A percentile compares a stretch with the other conserved stretches of the same genome.
phyloP scores from a whole-genome alignment of 768 basidiomycete species.

The Neoboletus magnificus region DNA sequence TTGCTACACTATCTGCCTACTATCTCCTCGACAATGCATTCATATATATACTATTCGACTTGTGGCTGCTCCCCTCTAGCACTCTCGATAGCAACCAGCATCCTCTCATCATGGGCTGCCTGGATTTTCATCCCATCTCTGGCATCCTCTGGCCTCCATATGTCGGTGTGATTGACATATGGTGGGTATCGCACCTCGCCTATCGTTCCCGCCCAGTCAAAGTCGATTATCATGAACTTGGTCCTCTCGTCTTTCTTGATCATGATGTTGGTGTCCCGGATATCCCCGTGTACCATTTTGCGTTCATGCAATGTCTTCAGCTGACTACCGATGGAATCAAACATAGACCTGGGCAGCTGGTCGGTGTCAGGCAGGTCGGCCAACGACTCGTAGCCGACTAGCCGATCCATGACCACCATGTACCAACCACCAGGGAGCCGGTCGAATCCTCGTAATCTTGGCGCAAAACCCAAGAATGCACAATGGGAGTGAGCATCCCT shows the following conservation, averaged over 20 bases:
- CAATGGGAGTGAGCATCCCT: neutral
- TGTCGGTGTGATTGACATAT: too few relatives aligned
- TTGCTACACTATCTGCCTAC: too few relatives aligned
- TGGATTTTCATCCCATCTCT: too few relatives aligned
- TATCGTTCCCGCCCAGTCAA: neutral
- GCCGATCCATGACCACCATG: neutral
- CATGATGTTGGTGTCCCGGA: neutral
- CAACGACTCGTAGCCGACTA: neutral
- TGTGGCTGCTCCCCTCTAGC: too few relatives aligned
- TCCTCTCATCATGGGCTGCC: too few relatives aligned
- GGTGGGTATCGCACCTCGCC: too few relatives aligned
- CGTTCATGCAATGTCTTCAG: neutral
- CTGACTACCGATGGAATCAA: accelerated
- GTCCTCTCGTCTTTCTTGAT: neutral
- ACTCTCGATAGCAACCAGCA: too few relatives aligned
- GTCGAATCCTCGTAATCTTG: neutral
- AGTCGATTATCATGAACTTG: neutral
- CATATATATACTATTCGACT: too few relatives aligned
- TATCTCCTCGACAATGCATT: too few relatives aligned
- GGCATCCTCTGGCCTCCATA: too few relatives aligned
- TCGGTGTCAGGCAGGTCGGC: accelerated
- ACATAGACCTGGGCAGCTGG: neutral
- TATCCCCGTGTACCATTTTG: neutral
- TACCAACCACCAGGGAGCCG: neutral
- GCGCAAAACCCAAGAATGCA: neutral